Evolutionary conservation across 768 basidiomycete genomes (phyloP).

Genomic region (Boletus sp.): DNA sequence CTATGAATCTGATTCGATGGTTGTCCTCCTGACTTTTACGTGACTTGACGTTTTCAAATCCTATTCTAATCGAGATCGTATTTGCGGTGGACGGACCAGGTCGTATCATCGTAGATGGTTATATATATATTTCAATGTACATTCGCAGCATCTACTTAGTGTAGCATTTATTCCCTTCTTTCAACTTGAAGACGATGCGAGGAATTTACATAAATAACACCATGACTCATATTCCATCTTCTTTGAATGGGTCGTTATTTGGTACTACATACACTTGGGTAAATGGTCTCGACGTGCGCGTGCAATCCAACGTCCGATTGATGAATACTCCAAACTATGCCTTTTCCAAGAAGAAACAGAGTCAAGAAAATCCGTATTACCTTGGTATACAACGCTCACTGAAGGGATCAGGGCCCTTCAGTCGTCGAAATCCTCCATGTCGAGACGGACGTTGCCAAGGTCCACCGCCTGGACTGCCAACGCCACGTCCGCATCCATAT

Average conservation of each 20-base stretch:
- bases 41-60: neutral
- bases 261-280: too few relatives aligned
- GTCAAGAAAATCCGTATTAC: neutral
- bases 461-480: slow-evolving; percentile 23
- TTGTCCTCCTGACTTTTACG: neutral
- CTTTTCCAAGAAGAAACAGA: neutral
- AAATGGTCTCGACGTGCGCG: too few relatives aligned
- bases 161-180: too few relatives aligned
- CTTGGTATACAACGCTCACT: neutral
- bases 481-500: slow-evolving; percentile 17
- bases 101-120: too few relatives aligned
- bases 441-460: slow-evolving; percentile 12
- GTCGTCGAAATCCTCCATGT: slow-evolving; percentile 30
- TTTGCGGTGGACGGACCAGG: too few relatives aligned
- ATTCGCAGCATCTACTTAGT: too few relatives aligned
- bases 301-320: slow-evolving; percentile 11
- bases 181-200: too few relatives aligned
- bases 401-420: neutral
- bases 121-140: too few relatives aligned
- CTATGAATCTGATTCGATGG: neutral
- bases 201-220: too few relatives aligned
- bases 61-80: too few relatives aligned
- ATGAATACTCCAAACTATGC: neutral
- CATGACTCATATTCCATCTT: too few relatives aligned
- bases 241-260: too few relatives aligned